Conservation (phyloP, 331 rosid genomes). For the Telfairia occidentalis region DNA sequence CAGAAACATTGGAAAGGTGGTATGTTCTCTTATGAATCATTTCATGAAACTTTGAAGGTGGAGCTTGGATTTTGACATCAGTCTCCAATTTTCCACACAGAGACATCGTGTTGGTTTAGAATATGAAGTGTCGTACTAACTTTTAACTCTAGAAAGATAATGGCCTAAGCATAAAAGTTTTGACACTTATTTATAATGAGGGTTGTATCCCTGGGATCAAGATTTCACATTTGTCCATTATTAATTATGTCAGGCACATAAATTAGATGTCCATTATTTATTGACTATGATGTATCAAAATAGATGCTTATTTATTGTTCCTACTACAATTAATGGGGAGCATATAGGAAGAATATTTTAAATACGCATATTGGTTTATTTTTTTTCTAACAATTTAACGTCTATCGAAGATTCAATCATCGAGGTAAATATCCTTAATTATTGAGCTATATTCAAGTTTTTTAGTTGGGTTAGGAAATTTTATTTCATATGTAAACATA, state of each 20-base stretch:
- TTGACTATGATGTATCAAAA: background rate
- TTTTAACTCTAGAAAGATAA: background rate
- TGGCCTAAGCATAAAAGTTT: background rate
- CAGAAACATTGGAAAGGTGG: conserved; percentile 22
- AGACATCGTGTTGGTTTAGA: background rate
- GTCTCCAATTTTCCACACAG: conserved; percentile 24
- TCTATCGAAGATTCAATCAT: no score
- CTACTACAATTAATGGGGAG: background rate
- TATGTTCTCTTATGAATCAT: conserved; percentile 21
- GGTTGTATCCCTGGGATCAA: background rate
- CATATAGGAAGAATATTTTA: background rate
- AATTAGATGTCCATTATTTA: background rate
- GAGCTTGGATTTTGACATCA: conserved; percentile 26
- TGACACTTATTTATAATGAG: background rate
- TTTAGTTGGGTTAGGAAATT: no score
- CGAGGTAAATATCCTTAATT: no score
- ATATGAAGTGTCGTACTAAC: background rate
- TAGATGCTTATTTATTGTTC: background rate
- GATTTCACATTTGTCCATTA: background rate
- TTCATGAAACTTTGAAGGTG: conserved; percentile 22
- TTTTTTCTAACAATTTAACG: no score
- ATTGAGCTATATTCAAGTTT: no score
- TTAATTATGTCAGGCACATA: background rate
- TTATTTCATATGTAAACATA: no score
- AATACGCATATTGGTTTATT: no score